Evolutionary conservation across 345 rosid species (phyloP).

Genomic region (Passiflora organensis): DNA sequence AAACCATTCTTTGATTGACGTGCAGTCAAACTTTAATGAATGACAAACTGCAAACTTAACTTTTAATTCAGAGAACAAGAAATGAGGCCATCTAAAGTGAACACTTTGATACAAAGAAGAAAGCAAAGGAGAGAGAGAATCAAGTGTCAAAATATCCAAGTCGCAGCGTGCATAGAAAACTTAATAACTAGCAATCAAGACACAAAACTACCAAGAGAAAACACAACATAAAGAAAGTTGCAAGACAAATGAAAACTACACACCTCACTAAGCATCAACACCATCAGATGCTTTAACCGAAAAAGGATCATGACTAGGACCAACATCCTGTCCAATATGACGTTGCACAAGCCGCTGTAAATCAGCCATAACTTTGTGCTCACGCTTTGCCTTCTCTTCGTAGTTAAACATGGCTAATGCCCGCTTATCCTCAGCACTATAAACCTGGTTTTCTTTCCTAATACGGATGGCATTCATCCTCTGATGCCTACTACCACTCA

Average conservation of each 20-base stretch:
- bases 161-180: too few relatives aligned
- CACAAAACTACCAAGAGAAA: neutral
- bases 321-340: slow-evolving; percentile 93
- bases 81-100: too few relatives aligned
- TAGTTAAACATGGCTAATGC: slow-evolving; percentile 97
- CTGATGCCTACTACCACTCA: slow-evolving; percentile 98
- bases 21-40: too few relatives aligned
- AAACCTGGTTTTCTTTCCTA: slow-evolving; percentile 98
- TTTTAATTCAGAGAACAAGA: too few relatives aligned
- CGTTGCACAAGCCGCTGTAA: slow-evolving; percentile 89
- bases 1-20: too few relatives aligned
- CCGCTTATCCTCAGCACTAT: slow-evolving; percentile 95
- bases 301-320: slow-evolving; percentile 92
- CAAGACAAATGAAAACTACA: slow-evolving; percentile 5
- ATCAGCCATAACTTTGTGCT: slow-evolving; percentile 97
- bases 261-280: slow-evolving; percentile 55
- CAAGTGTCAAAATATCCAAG: too few relatives aligned
- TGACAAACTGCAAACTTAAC: too few relatives aligned
- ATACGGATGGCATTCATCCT: slow-evolving; percentile 99
- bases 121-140: too few relatives aligned
- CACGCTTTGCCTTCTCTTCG: slow-evolving; percentile 95
- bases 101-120: too few relatives aligned
- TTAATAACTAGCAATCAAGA: neutral
- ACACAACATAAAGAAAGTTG: neutral
- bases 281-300: slow-evolving; percentile 57